These are phyloP conservation scores for Xylaria acuta DNA, from an alignment of 495 filamentous ascomycete species.

Conservation along the genomic window DNA sequence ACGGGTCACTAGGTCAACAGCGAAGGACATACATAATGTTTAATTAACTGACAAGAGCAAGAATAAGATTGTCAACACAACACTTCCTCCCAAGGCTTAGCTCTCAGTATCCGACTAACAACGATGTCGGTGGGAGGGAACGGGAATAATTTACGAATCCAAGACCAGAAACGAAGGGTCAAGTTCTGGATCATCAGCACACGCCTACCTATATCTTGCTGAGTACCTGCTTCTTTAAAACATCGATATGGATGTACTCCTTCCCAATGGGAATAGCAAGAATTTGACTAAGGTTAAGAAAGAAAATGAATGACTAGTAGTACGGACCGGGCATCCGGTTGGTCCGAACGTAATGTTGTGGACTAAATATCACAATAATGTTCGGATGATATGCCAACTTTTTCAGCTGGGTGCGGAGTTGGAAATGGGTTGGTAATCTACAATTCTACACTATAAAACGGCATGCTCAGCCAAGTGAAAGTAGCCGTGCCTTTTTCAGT, in stretches of 20 bases:
- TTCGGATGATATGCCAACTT: background rate
- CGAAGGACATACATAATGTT: background rate
- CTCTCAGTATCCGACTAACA: background rate
- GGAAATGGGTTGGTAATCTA: constrained; percentile 26
- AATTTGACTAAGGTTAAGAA: background rate
- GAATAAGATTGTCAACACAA: background rate
- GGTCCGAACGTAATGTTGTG: background rate
- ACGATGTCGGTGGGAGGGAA: background rate
- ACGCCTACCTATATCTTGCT: background rate
- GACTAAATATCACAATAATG: background rate
- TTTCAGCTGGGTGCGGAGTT: constrained; percentile 7
- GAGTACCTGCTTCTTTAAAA: background rate
- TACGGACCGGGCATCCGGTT: background rate
- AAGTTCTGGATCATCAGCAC: background rate
- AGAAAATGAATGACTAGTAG: background rate
- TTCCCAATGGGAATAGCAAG: background rate
- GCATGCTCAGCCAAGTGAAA: constrained; percentile 20
- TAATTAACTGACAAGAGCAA: background rate
- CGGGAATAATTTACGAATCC: background rate
- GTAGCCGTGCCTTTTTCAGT: constrained; percentile 37
- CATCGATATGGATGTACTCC: background rate
- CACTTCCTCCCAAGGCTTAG: background rate
- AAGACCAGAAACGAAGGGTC: background rate
- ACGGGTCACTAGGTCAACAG: background rate
- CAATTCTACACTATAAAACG: constrained; percentile 25